These are phyloP conservation scores for Globisporangium cystogenes DNA, from an alignment of 352 stramenopile genomes.

Conservation along the genomic window DNA sequence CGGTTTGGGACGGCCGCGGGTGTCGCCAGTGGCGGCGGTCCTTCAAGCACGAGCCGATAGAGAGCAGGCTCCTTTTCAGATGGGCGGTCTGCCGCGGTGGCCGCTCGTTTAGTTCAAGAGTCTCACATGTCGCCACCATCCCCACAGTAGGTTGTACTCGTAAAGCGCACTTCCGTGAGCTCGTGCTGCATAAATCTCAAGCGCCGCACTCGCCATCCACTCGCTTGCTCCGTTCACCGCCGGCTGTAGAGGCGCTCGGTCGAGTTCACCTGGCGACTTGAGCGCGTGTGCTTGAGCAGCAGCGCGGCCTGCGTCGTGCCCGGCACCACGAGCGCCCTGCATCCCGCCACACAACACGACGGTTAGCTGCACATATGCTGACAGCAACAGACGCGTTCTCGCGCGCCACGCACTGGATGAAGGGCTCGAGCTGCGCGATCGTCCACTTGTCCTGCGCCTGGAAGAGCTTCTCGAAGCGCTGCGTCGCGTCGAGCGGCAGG, in stretches of 20 bases:
- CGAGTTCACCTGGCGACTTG: constrained; percentile 69
- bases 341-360: too few species aligned
- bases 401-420: constrained; percentile 52
- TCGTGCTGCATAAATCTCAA: too few species aligned
- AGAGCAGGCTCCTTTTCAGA: constrained; percentile 19
- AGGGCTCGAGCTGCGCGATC: constrained; percentile 69
- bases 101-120: constrained; percentile 15
- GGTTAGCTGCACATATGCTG: not conserved
- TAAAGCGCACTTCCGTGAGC: too few species aligned
- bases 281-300: constrained; percentile 76
- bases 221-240: too few species aligned
- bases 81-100: constrained; percentile 14
- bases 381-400: constrained; percentile 5
- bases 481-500: constrained; percentile 65
- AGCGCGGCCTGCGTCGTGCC: constrained; percentile 69
- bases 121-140: constrained; percentile 6
- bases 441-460: constrained; percentile 81
- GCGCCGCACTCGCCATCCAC: too few species aligned
- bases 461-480: constrained; percentile 77
- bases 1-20: constrained; percentile 33
- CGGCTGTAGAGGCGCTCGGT: constrained; percentile 70
- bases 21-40: constrained; percentile 18
- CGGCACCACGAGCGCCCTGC: constrained; percentile 53
- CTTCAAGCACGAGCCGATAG: constrained; percentile 36
- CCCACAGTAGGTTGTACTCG: too few species aligned